These are phyloP conservation scores for Sistotremastrum niveocremeum DNA, from an alignment of 768 basidiomycete genomes.

Conservation along the genomic window DNA sequence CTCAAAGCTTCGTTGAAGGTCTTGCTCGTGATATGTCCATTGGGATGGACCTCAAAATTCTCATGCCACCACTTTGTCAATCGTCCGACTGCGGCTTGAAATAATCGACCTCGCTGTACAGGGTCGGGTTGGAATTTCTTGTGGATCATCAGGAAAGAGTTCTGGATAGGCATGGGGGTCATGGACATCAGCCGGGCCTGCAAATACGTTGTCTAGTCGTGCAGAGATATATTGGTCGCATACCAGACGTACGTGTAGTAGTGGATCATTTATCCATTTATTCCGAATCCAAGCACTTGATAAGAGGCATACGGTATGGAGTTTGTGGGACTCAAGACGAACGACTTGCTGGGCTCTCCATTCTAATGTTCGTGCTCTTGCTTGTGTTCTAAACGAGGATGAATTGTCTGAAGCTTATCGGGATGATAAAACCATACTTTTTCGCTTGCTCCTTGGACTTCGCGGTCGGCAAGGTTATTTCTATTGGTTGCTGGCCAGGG, in stretches of 20 bases:
- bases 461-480: slow-evolving; percentile 8
- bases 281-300: slow-evolving; percentile 67
- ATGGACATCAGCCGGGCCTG: slow-evolving; percentile 85
- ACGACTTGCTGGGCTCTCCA: slow-evolving; percentile 55
- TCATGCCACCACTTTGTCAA: slow-evolving; percentile 79
- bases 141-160: slow-evolving; percentile 69
- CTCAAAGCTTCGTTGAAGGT: slow-evolving; percentile 64
- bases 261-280: slow-evolving; percentile 64
- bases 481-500: slow-evolving; percentile 38
- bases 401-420: slow-evolving; percentile 5
- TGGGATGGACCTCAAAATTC: slow-evolving; percentile 41
- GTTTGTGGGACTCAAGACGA: slow-evolving; percentile 75
- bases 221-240: neutral
- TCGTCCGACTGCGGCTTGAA: slow-evolving; percentile 64
- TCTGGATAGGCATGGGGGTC: slow-evolving; percentile 68
- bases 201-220: slow-evolving; percentile 3
- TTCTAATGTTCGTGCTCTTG: slow-evolving; percentile 26
- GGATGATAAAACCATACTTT: slow-evolving; percentile 34
- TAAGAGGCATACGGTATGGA: slow-evolving; percentile 76
- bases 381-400: slow-evolving; percentile 11
- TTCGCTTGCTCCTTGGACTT: neutral
- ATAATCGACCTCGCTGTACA: slow-evolving; percentile 71
- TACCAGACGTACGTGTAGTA: slow-evolving; percentile 56
- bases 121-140: slow-evolving; percentile 71
- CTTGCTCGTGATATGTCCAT: slow-evolving; percentile 59